Evolutionary conservation across 2,329 filamentous ascomycete species (phyloP), one percentile per base, ranked within the genome.

Genomic region (Arthrobotrys megalospora): DNA sequence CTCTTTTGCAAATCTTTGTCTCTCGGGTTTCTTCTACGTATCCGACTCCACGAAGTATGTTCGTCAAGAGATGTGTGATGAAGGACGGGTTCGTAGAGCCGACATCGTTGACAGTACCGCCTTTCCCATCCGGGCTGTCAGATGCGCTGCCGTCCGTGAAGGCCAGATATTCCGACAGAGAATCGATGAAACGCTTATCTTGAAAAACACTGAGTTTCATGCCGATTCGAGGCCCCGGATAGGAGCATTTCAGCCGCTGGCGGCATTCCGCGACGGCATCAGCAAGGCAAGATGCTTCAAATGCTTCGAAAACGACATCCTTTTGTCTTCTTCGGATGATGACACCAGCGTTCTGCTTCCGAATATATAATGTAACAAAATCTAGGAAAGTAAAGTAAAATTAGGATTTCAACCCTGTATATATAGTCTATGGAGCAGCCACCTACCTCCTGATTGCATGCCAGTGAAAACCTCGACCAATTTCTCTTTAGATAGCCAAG

Each of bases 1-100:
- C 88, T 34, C 87, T 84, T 73, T 90, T 90, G 50, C 79, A 83
- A n/a, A 90, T 84, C 0, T 83, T 82, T 6, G 67, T 62, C 3
- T 55, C 48, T 12, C 38, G 65, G 7, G 21, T 0, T 60, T 6
- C 0, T 80, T 80, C 0, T 81, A 14, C 3, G 79, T 68, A 63
- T 0, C 87, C 87, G 0, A 86, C 72, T 3, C 85, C 83, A 11
- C 82, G 82, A 1, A 89, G 79, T 2, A 88, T 83, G 0, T 84
- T 84, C 3, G 86, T 83, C 0, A 90, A 81, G 6, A 88, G 84
- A 47, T 89, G 86, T 0, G 87, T 89, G 0, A 90, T 85, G 11
- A 89, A 83, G 1, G 82, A 84, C 0, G 89, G 89, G 1, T 73
- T 63, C 8, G 81, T 76, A 0, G 55, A 8, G 14, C 75, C 69